A percentile compares a stretch with the other conserved stretches of the same genome.
These are phyloP conservation scores for Ramaria sp. DNA, from an alignment of 768 basidiomycete species.

Conservation along the genomic window DNA sequence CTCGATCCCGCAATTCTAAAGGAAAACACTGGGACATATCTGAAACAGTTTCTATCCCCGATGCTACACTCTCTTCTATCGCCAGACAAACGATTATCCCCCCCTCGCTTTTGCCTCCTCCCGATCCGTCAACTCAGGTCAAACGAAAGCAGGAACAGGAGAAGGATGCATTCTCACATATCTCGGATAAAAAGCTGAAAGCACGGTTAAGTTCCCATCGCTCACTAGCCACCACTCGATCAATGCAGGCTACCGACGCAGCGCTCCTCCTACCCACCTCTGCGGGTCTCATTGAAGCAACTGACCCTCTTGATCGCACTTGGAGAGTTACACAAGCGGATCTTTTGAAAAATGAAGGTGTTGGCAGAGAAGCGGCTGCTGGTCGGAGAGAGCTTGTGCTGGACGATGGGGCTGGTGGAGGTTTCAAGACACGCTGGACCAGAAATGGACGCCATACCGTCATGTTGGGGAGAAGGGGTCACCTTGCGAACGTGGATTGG, in stretches of 20 bases:
- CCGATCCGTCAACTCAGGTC: slow-evolving; percentile 28
- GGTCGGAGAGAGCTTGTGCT: slow-evolving; percentile 73
- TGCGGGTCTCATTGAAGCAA: slow-evolving; percentile 61
- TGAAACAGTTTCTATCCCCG: slow-evolving; percentile 22
- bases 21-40: slow-evolving; percentile 12
- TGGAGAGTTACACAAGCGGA: slow-evolving; percentile 84
- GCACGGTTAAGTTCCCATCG: slow-evolving; percentile 54
- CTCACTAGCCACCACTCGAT: slow-evolving; percentile 48
- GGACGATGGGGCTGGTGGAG: slow-evolving; percentile 75
- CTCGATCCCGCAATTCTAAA: slow-evolving; percentile 13
- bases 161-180: slow-evolving; percentile 25
- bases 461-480: slow-evolving; percentile 71
- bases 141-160: slow-evolving; percentile 28
- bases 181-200: slow-evolving; percentile 70
- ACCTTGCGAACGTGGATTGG: slow-evolving; percentile 93
- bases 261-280: slow-evolving; percentile 63
- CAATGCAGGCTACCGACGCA: slow-evolving; percentile 56
- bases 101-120: slow-evolving; percentile 49
- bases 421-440: slow-evolving; percentile 54
- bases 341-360: slow-evolving; percentile 37
- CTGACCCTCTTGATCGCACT: slow-evolving; percentile 75
- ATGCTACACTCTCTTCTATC: slow-evolving; percentile 50
- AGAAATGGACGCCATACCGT: slow-evolving; percentile 84
- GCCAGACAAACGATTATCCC: slow-evolving; percentile 51
- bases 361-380: slow-evolving; percentile 65